phyloP scores from a whole-genome alignment of 192 early-diverging fungal genomes.

The Dispira parvispora region DNA sequence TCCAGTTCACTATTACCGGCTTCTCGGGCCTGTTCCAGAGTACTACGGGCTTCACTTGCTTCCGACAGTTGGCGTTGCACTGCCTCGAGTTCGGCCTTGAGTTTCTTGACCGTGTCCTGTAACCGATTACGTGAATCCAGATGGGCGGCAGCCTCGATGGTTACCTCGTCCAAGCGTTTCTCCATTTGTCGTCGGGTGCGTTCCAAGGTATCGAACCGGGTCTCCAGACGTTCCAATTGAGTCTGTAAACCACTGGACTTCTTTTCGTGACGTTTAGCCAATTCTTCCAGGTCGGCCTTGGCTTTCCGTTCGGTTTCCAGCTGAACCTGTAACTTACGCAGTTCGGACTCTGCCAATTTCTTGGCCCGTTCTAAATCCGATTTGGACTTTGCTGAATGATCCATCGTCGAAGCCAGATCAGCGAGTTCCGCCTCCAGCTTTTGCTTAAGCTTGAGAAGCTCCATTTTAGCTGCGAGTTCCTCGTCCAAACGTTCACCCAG shows the following conservation, averaged over 20 bases:
- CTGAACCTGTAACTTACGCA: conserved; percentile 30
- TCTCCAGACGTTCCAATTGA: conserved; percentile 41
- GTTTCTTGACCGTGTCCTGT: conserved; percentile 37
- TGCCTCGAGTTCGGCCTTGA: conserved; percentile 39
- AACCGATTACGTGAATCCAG: conserved; percentile 46
- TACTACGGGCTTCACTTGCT: conserved; percentile 33
- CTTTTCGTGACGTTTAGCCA: conserved; percentile 52
- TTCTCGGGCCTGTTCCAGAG: conserved; percentile 33
- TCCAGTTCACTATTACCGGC: conserved; percentile 33
- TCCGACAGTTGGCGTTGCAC: conserved; percentile 35
- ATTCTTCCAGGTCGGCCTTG: conserved; percentile 45
- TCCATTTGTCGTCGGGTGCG: conserved; percentile 46
- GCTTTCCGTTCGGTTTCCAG: conserved; percentile 46
- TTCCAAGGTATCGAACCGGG: conserved; percentile 35
- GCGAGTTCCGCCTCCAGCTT: conserved; percentile 44
- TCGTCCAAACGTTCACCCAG: conserved; percentile 39
- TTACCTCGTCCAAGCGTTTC: conserved; percentile 49
- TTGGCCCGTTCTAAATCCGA: conserved; percentile 48
- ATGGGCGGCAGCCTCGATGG: conserved; percentile 46
- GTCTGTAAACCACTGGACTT: conserved; percentile 44
- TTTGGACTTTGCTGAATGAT: conserved; percentile 41
- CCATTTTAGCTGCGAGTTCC: conserved; percentile 33
- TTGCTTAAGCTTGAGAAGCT: conserved; percentile 39
- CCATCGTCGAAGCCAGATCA: conserved; percentile 32
- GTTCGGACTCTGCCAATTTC: conserved; percentile 31